Evolutionary conservation across 352 stramenopile species (phyloP), one percentile per base, ranked within the genome.

Genomic region (Phytophthora citrophthora): DNA sequence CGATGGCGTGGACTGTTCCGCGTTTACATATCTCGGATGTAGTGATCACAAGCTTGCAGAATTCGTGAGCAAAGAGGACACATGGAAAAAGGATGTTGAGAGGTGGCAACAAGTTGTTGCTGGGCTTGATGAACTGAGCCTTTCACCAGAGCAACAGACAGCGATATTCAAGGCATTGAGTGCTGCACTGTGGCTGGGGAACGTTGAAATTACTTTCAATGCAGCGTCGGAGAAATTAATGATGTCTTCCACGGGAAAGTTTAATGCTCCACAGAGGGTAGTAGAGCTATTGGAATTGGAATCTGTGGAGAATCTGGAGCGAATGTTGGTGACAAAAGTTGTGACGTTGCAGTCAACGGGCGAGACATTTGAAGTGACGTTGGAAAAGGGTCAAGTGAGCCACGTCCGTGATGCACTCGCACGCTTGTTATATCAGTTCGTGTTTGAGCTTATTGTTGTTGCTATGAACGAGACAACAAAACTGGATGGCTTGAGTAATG

Each of bases 171-270:
- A 72, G 27, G 56, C 89, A 15, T 58, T 94, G 13, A 89, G 81
- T 57, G 83, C 85, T 12, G 74, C 91, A 18, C 57, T 94, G 4
- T 91, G 84, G 81, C 68, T 94, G 9, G 83, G 83, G 12, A 94
- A 94, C 38, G 57, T 94, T 26, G 63, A 76, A 3, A 83, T 94
- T 43, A 49, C 73, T 20, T 65, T 64, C 36, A 49, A 58, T 18
- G 38, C 23, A 11, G 18, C 10, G 40, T 54, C 36, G 18, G 31
- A 46, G 11, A 80, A 72, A 43, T 46, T 83, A 10, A 27, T 60
- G 29, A 80, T 80, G 43, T 72, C 70, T 31, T 67, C 32, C 18
- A 47, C 20, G 16, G 43, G 49, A 40, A 50, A 41, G 12, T 13
- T 40, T 6, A 45, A 64, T 39, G 69, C 70, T 16, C 58, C 50